Evolutionary conservation across 169 alveolate genomes (phyloP), one percentile per base, ranked within the genome.

Genomic region (Ichthyophthirius multifiliis): DNA sequence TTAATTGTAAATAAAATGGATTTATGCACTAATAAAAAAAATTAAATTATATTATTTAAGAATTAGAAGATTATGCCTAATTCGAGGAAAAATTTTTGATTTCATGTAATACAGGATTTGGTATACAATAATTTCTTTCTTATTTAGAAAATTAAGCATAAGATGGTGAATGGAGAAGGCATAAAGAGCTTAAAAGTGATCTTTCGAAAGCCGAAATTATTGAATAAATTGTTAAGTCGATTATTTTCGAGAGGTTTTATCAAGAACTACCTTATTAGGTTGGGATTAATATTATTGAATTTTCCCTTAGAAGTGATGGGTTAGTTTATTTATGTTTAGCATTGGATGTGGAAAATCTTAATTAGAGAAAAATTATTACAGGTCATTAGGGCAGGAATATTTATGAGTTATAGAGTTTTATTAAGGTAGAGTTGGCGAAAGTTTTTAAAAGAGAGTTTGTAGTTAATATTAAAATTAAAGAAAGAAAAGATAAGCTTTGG

Each of bases 1-100:
- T 39, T 67, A 67, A 62, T 67, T 2, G 46, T 67, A 2, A 67
- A 67, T 67, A 67, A 67, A 39, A 67, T 67, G 77, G 77, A 67
- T 67, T 39, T 34, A 67, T 67, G 77, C 20, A 39, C 62, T 5
- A 67, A 67, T 39, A 67, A 41, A 18, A 67, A 41, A 67, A 67
- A 41, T 37, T 67, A 16, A 67, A 37, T 41, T 34, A 44, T 20
- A 35, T n/a, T 5, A 44, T 67, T 34, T 34, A 41, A 0, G 77
- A 67, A 67, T 18, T 67, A 18, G 39, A 67, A 41, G 77, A 67
- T 67, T 44, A 37, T n/a, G 43, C 55, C 4, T 37, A 67, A 44
- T 67, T 67, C 41, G 77, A 67, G 35, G 39, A 67, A 16, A 39
- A 18, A 34, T 67, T 67, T 39, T 67, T 67, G 18, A 41, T 67